A percentile compares a stretch with the other conserved stretches of the same genome.
These are phyloP conservation scores for Trifolium fragiferum DNA, from an alignment of 306 rosid species.

Conservation along the genomic window DNA sequence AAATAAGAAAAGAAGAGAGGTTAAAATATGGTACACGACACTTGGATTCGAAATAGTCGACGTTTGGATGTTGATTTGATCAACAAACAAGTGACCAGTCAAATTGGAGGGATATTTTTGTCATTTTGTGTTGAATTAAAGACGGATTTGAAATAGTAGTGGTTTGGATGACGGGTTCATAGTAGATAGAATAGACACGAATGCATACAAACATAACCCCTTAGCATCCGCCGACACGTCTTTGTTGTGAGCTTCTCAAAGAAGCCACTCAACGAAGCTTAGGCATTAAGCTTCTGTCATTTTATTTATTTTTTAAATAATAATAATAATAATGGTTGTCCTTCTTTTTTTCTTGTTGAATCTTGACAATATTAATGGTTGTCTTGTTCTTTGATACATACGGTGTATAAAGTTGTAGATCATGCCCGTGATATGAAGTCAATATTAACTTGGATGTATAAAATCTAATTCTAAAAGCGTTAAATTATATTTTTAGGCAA, in stretches of 20 bases:
- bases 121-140: background rate
- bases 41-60: background rate
- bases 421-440: too few species aligned
- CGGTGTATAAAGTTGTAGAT: too few species aligned
- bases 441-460: too few species aligned
- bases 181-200: background rate
- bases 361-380: too few species aligned
- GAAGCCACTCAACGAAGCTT: conserved; percentile 75
- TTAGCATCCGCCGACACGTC: conserved; percentile 56
- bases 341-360: too few species aligned
- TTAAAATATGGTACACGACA: conserved; percentile 2
- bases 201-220: conserved; percentile 9
- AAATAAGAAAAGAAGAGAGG: background rate
- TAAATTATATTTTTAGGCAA: too few species aligned
- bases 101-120: conserved; percentile 20
- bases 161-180: conserved; percentile 10
- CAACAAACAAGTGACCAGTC: conserved; percentile 28
- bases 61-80: background rate
- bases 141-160: background rate
- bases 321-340: too few species aligned
- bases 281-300: conserved; percentile 46
- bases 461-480: too few species aligned
- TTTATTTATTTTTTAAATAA: background rate
- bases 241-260: conserved; percentile 46
- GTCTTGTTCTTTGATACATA: too few species aligned